Percentiles rank a stretch among this genome's conserved stretches.
Conservation (phyloP, 805 yeast genomes). For the Yamadazyma insecticola region DNA sequence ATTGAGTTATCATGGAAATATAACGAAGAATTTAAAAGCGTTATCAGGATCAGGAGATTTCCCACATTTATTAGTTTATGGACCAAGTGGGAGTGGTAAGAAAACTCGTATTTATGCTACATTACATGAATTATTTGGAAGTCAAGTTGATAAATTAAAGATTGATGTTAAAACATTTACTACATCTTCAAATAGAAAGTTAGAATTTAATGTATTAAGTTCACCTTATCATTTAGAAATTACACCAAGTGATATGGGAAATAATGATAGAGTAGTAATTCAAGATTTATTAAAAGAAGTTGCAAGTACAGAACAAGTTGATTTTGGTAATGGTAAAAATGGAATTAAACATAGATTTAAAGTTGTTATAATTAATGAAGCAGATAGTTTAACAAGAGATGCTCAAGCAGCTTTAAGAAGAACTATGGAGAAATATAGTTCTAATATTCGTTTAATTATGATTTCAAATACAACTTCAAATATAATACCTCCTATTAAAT, state of each 20-base stretch:
- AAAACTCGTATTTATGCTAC: slow-evolving; percentile 87
- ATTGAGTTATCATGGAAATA: slow-evolving; percentile 61
- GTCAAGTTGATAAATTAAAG: slow-evolving; percentile 71
- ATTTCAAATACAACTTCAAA: slow-evolving; percentile 87
- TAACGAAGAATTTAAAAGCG: slow-evolving; percentile 61
- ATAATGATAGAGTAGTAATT: slow-evolving; percentile 89
- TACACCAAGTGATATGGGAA: slow-evolving; percentile 96
- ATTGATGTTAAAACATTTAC: slow-evolving; percentile 85
- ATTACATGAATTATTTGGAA: slow-evolving; percentile 74
- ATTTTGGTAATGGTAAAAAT: slow-evolving; percentile 50
- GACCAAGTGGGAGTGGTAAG: slow-evolving; percentile 97
- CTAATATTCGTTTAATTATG: slow-evolving; percentile 77
- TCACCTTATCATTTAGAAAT: slow-evolving; percentile 89
- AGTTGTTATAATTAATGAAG: slow-evolving; percentile 85
- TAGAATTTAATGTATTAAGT: slow-evolving; percentile 91
- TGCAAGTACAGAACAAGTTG: slow-evolving; percentile 95
- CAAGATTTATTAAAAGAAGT: slow-evolving; percentile 91
- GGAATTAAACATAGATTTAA: slow-evolving; percentile 54
- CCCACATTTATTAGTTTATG: slow-evolving; percentile 89
- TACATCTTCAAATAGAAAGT: slow-evolving; percentile 66
- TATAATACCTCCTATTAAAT: slow-evolving; percentile 89
- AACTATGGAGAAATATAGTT: slow-evolving; percentile 93
- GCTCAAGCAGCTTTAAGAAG: slow-evolving; percentile 95
- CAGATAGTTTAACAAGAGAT: slow-evolving; percentile 83
- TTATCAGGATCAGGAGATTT: slow-evolving; percentile 71